Base-by-base conservation (phyloP, 2,329 filamentous ascomycete species). In the Colletotrichum magnum region DNA sequence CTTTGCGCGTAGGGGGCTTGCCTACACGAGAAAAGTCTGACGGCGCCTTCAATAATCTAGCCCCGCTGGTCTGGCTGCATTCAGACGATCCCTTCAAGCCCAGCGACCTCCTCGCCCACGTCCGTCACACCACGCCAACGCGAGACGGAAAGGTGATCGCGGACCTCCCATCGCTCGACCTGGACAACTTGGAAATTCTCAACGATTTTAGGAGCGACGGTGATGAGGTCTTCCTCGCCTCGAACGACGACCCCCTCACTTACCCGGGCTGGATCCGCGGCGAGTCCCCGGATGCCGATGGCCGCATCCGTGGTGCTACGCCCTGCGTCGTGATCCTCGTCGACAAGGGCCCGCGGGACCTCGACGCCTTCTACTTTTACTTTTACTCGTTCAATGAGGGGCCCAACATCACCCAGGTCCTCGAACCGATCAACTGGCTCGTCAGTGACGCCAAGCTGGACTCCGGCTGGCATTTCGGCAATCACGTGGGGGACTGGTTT, bases 351-450 rank as follows among this genome's bases (percentile, higher is more conserved):
- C 47, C 73, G 6, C 32, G 70, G 1, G 75, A 79, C 6, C 7
- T 78, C 1, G 78, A 78, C 39, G 78, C 76, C 0, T 79, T 79
- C 10, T 79, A 76, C 64, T 79, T 79, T 47, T 79, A 79, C 26
- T 79, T 79, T 16, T 79, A 79, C 57, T 79, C 78, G 0, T 79
- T 75, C 26, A 76, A 79, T 1, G 74, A 76, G 32, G 78, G 78
- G 0, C 72, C 76, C 0, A 79, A 79, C 18, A 73, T 78, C 60
- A 78, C 75, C 0, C 78, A 79, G 43, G 77, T 79, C 0, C 15
- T 79, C 28, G 74, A 77, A 28, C 78, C 78, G 0, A 39, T 79
- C 6, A 66, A 78, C 2, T 64, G 68, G 0, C 13, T 78, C 0
- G 26, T 77, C 1, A 71, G 74, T 9, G 72, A 70, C 10, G 50